These are phyloP conservation scores for Eleusine indica DNA, from an alignment of 176 grass and related monocot genomes.

Conservation along the genomic window DNA sequence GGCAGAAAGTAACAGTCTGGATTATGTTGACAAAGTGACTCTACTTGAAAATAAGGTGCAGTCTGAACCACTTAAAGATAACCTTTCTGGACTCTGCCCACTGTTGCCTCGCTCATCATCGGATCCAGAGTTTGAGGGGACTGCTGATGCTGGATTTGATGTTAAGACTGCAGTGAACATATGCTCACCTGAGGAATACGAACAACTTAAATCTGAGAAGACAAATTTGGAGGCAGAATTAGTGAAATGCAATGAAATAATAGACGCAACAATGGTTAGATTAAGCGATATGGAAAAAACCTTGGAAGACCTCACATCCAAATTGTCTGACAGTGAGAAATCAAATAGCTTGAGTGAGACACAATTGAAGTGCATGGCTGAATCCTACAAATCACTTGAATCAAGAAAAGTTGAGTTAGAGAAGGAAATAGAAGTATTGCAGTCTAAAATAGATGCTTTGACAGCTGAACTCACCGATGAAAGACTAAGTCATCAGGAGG, in stretches of 20 bases:
- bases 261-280: conserved; percentile 61
- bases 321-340: conserved; percentile 81
- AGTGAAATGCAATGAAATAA: conserved; percentile 65
- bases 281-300: conserved; percentile 73
- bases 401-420: conserved; percentile 77
- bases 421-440: conserved; percentile 61
- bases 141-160: conserved; percentile 51
- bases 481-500: conserved; percentile 71
- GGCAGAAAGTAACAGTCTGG: conserved; percentile 77
- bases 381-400: conserved; percentile 92
- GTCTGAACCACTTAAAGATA: conserved; percentile 49
- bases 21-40: conserved; percentile 99
- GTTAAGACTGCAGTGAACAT: conserved; percentile 48
- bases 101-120: conserved; percentile 56
- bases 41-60: conserved; percentile 96
- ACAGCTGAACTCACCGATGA: conserved; percentile 70
- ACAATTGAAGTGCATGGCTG: conserved; percentile 94
- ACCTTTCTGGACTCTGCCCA: conserved; percentile 40
- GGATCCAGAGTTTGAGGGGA: conserved; percentile 62
- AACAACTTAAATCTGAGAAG: conserved; percentile 80
- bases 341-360: conserved; percentile 95
- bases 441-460: conserved; percentile 60
- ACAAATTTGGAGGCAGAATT: conserved; percentile 65
- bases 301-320: conserved; percentile 66
- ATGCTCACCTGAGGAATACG: conserved; percentile 55